These are phyloP conservation scores for Aschersonia sp. DNA, from an alignment of 2,329 filamentous ascomycete genomes.

Conservation along the genomic window DNA sequence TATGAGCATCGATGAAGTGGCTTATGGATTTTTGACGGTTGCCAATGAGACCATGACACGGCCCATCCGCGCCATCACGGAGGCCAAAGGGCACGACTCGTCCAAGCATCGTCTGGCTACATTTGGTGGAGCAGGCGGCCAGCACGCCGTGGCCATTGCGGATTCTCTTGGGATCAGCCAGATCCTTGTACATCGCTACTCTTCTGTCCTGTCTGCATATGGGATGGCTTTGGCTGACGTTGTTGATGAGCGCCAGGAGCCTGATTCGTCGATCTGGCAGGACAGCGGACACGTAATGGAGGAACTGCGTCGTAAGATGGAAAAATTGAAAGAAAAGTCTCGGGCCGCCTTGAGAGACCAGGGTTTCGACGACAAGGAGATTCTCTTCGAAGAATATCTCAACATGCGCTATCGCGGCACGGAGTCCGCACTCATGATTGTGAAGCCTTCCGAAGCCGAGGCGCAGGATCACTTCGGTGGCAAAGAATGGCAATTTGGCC, in stretches of 20 bases:
- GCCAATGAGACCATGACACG: slow-evolving; percentile 21
- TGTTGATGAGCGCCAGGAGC: slow-evolving; percentile 61
- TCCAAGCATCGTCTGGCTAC: slow-evolving; percentile 19
- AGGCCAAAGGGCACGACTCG: slow-evolving; percentile 19
- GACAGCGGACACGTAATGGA: slow-evolving; percentile 41
- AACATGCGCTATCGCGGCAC: slow-evolving; percentile 89
- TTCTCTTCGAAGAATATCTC: slow-evolving; percentile 81
- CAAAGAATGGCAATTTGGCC: slow-evolving; percentile 68
- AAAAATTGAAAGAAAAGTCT: slow-evolving; percentile 65
- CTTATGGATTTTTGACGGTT: slow-evolving; percentile 21
- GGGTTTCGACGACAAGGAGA: slow-evolving; percentile 60
- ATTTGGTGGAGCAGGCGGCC: slow-evolving; percentile 25
- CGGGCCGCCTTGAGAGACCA: slow-evolving; percentile 54
- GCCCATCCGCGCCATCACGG: slow-evolving; percentile 19
- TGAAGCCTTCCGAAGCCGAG: slow-evolving; percentile 55
- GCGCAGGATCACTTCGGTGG: slow-evolving; percentile 42
- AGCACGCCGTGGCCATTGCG: slow-evolving; percentile 29
- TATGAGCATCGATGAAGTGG: slow-evolving; percentile 19
- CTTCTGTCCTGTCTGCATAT: slow-evolving; percentile 29
- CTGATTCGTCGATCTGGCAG: slow-evolving; percentile 48
- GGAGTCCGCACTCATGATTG: slow-evolving; percentile 80
- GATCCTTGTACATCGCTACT: slow-evolving; percentile 28
- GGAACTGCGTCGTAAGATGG: slow-evolving; percentile 59
- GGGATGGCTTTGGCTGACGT: slow-evolving; percentile 30
- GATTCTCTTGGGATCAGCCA: slow-evolving; percentile 25